Conservation (phyloP, 2,329 filamentous ascomycete genomes). For the Cryphonectria naterciae region DNA sequence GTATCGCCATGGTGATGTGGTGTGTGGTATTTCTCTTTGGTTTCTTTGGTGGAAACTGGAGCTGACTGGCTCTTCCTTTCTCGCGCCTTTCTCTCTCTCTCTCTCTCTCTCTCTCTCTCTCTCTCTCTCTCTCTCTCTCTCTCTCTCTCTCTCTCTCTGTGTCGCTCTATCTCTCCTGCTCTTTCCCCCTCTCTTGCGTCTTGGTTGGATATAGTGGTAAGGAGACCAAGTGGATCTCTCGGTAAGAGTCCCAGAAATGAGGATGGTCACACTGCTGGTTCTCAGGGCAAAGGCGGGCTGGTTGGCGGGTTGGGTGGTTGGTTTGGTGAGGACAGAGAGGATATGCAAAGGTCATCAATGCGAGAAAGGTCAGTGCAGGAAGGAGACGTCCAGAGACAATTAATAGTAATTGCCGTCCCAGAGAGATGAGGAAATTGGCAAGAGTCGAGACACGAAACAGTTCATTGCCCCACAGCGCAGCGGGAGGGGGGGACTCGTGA, state of each 20-base stretch:
- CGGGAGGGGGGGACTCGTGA: neutral
- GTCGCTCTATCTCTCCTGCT: neutral
- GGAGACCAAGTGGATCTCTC: neutral
- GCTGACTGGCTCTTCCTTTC: neutral
- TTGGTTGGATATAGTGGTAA: neutral
- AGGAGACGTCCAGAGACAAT: neutral
- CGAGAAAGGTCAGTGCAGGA: neutral
- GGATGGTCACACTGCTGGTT: neutral
- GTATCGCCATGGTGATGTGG: constrained; percentile 21
- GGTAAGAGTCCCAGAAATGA: neutral
- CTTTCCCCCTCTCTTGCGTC: neutral
- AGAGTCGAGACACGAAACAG: neutral
- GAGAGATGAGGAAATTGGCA: neutral
- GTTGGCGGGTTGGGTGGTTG: neutral
- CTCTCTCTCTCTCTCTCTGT: neutral
- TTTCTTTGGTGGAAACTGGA: no score
- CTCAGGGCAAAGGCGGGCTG: neutral
- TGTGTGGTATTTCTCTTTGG: neutral
- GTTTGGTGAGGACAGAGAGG: neutral
- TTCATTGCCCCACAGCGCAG: neutral
- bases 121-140: neutral
- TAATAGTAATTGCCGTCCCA: neutral
- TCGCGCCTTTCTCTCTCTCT: neutral
- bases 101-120: neutral
- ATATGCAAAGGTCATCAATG: neutral